phyloP scores from a whole-genome alignment of 805 yeast species.

The Lachancea lanzarotensis region DNA sequence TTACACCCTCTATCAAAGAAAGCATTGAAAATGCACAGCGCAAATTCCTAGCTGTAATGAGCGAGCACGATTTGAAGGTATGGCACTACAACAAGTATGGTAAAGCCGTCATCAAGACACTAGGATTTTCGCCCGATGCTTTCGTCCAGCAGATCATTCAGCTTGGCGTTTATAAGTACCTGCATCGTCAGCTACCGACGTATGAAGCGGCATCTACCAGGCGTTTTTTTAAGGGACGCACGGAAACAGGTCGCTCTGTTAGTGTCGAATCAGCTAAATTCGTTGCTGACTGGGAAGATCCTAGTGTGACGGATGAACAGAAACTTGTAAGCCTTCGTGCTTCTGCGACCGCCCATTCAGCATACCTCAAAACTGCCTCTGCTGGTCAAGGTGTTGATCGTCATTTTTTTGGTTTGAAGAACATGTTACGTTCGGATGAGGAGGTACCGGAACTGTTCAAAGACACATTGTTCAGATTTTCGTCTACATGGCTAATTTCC shows the following conservation, averaged over 20 bases:
- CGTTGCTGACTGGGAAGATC: conserved; percentile 67
- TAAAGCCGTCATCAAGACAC: conserved; percentile 73
- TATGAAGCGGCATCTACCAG: conserved; percentile 96
- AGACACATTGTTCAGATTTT: conserved; percentile 71
- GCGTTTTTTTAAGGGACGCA: conserved; percentile 80
- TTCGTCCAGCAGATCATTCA: conserved; percentile 87
- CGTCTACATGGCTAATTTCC: conserved; percentile 79
- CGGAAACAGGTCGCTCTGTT: conserved; percentile 88
- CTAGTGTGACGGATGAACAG: conserved; percentile 39
- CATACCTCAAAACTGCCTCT: conserved; percentile 68
- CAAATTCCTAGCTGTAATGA: conserved; percentile 48
- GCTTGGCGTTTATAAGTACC: conserved; percentile 78
- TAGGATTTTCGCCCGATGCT: conserved; percentile 89
- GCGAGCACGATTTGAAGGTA: conserved; percentile 65
- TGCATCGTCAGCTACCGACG: conserved; percentile 79
- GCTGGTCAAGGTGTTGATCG: conserved; percentile 89
- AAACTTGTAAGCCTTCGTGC: conserved; percentile 62
- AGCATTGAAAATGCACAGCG: conserved; percentile 51
- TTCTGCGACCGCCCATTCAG: conserved; percentile 69
- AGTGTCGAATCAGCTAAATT: conserved; percentile 63
- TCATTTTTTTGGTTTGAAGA: conserved; percentile 83
- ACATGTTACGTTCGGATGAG: conserved; percentile 54
- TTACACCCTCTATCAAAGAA: conserved; percentile 44
- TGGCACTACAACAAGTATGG: conserved; percentile 83
- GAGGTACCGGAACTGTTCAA: conserved; percentile 58